Base-by-base conservation (phyloP, 768 basidiomycete species). In the Gautieria morchelliformis region DNA sequence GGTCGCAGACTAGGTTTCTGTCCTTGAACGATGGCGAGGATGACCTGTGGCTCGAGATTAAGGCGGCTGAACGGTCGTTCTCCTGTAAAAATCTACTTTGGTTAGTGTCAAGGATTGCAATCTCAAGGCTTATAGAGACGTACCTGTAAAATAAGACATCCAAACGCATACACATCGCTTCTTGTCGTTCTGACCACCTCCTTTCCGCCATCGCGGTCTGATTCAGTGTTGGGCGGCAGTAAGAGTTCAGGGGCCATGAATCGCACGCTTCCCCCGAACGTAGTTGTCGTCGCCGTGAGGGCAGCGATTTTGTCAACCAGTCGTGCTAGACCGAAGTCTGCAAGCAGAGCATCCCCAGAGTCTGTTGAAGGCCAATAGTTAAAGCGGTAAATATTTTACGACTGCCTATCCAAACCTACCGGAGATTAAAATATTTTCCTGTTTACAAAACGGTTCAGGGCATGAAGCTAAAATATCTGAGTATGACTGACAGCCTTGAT, bases 201-300 rank as follows among this genome's bases (percentile, higher is more conserved):
- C 10, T 20, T 32, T 15, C 24, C 50, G 8, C 50, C n/a, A 5
- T 52, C 50, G 20, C 17, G 15, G 12, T 52, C n/a, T 19, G 46
- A 47, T 20, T 12, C 46, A 14, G 46, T 47, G 2, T 30, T 37
- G 3, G 71, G 70, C 44, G 67, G 59, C n/a, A 69, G 65, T 27
- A 27, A 5, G 14, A 72, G 60, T 59, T 72, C 71, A 9, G 72
- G 72, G 1, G 70, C 68, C 70, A 69, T 72, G 69, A 70, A 72
- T n/a, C 68, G 53, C 8, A 64, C 59, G 20, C 66, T 63, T n/a
- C 70, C 70, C 5, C 62, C 64, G 12, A 63, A 61, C 37, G 61
- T 65, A 4, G 68, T 65, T 3, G 65, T 63, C 32, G 65, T 60
- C 27, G 60, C 49, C 8, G 69, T 69, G 27, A 52, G 22, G 7